Evolutionary conservation across 371 early-diverging fungal species (phyloP), one percentile per base, ranked within the genome.

Genomic region (Catenaria anguillulae): DNA sequence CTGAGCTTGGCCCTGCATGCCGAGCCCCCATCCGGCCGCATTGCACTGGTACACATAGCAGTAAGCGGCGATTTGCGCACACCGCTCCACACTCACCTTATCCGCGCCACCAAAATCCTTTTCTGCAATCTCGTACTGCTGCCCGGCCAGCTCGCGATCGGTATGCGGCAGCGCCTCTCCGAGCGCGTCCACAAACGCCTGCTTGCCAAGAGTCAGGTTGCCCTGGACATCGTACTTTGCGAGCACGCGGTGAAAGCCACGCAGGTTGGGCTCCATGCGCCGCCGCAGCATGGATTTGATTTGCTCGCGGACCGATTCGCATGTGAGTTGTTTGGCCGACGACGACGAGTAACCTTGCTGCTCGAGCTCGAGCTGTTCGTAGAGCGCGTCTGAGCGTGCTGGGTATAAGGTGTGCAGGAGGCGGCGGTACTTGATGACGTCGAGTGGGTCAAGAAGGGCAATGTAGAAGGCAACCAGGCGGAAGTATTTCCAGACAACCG

Each of bases 341-440:
- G n/a, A n/a, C 31, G n/a, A 60, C 2, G 23, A 12, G 33, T 60
- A 13, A 24, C 33, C 56, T 10, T 26, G 40, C 45, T 61, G 61
- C 54, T 43, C 61, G n/a, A 61, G 56, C 54, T 61, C 61, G 60
- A 61, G 61, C 26, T 43, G 26, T 33, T 61, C 61, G 58, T 61
- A 61, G 2, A 61, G 56, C 61, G 35, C 42, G 29, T 61, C 61
- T n/a, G 24, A n/a, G 17, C 61, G 61, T 2, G 8, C 10, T 33
- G 61, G 61, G 40, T 61, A 61, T 19, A 61, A 61, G 26, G 40
- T 61, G 34, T 56, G 33, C 60, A 61, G n/a, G 24, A 61, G 13
- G 17, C 23, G 17, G n/a, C 54, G 45, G 61, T 17, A 61, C 40
- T 29, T 31, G 26, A 45, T 12, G 0, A 19, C 4, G 43, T 58